Conservation (phyloP, 106 monocot genomes). For the Dendrobium officinale region DNA sequence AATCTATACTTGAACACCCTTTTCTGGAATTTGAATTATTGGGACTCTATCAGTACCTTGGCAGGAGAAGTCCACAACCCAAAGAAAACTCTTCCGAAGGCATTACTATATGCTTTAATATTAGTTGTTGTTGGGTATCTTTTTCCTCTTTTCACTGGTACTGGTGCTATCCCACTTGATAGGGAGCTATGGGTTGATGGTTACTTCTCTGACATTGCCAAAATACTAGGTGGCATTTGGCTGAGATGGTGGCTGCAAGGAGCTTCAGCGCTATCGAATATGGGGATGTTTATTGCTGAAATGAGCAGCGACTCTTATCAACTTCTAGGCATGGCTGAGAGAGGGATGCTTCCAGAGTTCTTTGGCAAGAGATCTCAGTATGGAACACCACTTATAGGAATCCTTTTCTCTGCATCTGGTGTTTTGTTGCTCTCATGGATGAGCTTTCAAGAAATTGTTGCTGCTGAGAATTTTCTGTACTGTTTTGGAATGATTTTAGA, state of each 20-base stretch:
- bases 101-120: conserved; percentile 50
- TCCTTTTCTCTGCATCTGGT: conserved; percentile 70
- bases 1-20: conserved; percentile 60
- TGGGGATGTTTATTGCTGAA: conserved; percentile 73
- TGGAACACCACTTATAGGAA: conserved; percentile 57
- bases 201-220: conserved; percentile 58
- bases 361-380: conserved; percentile 45
- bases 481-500: conserved; percentile 75
- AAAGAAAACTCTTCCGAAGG: conserved; percentile 57
- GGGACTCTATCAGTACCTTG: conserved; percentile 71
- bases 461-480: conserved; percentile 67
- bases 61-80: conserved; percentile 63
- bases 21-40: conserved; percentile 80
- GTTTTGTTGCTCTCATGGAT: conserved; percentile 63
- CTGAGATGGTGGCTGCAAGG: conserved; percentile 57
- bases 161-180: conserved; percentile 40
- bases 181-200: conserved; percentile 57
- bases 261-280: conserved; percentile 55
- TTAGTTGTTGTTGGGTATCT: conserved; percentile 49
- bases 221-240: conserved; percentile 47
- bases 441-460: conserved; percentile 75
- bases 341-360: conserved; percentile 67
- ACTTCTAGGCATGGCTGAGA: conserved; percentile 77
- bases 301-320: conserved; percentile 83
- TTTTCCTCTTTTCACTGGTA: conserved; percentile 49